Evolutionary conservation across 2,329 filamentous ascomycete species (phyloP), one percentile per base, ranked within the genome.

Genomic region (Aspergillus ibericus): DNA sequence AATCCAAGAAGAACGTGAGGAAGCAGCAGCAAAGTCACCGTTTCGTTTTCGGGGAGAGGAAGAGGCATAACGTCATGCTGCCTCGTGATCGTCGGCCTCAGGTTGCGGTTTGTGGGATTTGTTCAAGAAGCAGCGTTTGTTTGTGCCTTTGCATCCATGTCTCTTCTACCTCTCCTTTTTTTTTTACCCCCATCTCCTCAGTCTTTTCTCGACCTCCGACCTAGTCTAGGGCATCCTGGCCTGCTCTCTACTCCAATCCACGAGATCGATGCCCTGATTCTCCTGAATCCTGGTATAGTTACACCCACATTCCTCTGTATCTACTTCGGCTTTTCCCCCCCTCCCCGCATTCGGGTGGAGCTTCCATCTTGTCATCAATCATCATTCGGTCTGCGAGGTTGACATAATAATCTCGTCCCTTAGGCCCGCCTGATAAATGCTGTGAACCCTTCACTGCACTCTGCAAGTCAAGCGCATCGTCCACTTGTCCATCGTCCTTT

Each of bases 401-500:
- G 44, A 29, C 44, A 48, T 48, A 48, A 48, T 48, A 32, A 32
- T 32, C 44, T 29, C 25, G n/a, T 29, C 18, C 44, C 3, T 47
- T 25, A 16, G n/a, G 16, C 9, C 40, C 27, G 16, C 22, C 42
- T n/a, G 22, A 36, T 22, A 18, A 18, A 27, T 53, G 56, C 52
- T 56, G 59, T 62, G 59, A 59, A 48, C 58, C 60, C 35, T 40
- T 56, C 53, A 25, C 56, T 61, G 52, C 60, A 56, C 49, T 63
- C 25, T 48, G 44, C 22, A 53, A 53, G 38, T 44, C 55, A 56
- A 62, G 59, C 55, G 55, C 60, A 64, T 56, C 55, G 59, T 63
- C 62, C 62, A 64, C 62, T 64, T 64, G 60, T 59, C 57, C 60
- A 15, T 52, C 55, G 38, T 25, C 51, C 56, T 64, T 34, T 64